Conservation (phyloP, 225 moss, liverwort and hornwort genomes). For the Sphagnum contortum region DNA sequence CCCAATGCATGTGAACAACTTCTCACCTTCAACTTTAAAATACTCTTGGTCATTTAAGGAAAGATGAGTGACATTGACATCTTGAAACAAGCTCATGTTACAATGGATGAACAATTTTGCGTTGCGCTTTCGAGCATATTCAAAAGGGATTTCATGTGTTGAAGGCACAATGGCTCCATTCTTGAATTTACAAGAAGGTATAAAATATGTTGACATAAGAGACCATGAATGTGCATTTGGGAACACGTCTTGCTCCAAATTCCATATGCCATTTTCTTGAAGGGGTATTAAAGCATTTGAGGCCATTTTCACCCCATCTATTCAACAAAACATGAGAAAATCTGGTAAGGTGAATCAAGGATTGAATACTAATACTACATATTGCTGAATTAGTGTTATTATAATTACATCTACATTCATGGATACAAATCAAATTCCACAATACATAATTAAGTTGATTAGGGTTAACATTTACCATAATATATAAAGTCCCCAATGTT, state of each 20-base stretch:
- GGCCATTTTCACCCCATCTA: constrained; percentile 31
- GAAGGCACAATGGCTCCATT: constrained; percentile 15
- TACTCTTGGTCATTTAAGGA: constrained; percentile 32
- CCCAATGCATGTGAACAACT: too few relatives aligned
- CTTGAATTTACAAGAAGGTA: constrained; percentile 29
- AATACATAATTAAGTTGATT: too few relatives aligned
- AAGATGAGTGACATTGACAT: constrained; percentile 25
- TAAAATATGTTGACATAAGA: constrained; percentile 23
- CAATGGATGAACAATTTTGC: constrained; percentile 22
- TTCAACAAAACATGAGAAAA: background rate
- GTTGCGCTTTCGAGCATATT: constrained; percentile 11
- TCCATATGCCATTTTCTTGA: constrained; percentile 28
- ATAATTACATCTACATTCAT: too few relatives aligned
- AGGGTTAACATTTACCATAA: constrained; percentile 18
- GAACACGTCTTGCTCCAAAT: constrained; percentile 26
- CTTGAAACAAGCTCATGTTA: constrained; percentile 8
- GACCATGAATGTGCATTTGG: constrained; percentile 9
- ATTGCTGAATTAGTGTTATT: too few relatives aligned
- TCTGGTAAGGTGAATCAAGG: too few relatives aligned
- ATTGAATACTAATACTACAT: too few relatives aligned
- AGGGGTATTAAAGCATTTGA: constrained; percentile 14
- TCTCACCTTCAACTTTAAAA: constrained; percentile 26
- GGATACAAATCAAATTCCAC: too few relatives aligned
- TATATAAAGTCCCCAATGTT: constrained; percentile 25
- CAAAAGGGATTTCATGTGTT: constrained; percentile 20